Percentiles rank a stretch among this genome's conserved stretches.
These are phyloP conservation scores for Heterobasidion occidentale DNA, from an alignment of 1,284 basidiomycete species.

Conservation along the genomic window DNA sequence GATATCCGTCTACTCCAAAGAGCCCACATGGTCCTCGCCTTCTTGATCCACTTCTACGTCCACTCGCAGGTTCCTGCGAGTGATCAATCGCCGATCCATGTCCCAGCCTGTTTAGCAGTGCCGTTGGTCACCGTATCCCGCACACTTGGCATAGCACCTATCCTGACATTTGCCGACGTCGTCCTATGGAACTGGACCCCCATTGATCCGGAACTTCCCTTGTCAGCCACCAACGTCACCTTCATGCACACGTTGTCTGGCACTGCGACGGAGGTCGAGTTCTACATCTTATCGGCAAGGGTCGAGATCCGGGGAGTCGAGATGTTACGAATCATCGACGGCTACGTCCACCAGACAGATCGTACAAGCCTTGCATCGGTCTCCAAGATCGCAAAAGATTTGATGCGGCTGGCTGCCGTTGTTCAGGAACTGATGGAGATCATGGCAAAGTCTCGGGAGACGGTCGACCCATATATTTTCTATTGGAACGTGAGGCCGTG, in stretches of 20 bases:
- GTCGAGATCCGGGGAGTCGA: slow-evolving; percentile 86
- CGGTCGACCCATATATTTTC: slow-evolving; percentile 83
- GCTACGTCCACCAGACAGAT: slow-evolving; percentile 69
- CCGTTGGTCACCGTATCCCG: slow-evolving; percentile 76
- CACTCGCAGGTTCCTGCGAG: slow-evolving; percentile 61
- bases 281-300: slow-evolving; percentile 81
- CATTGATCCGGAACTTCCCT: slow-evolving; percentile 42
- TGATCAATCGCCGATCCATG: slow-evolving; percentile 32
- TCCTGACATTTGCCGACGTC: slow-evolving; percentile 93
- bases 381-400: slow-evolving; percentile 65
- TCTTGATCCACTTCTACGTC: slow-evolving; percentile 84
- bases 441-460: slow-evolving; percentile 62
- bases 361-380: slow-evolving; percentile 62
- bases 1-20: slow-evolving; percentile 65
- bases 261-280: slow-evolving; percentile 79
- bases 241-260: slow-evolving; percentile 78
- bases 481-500: slow-evolving; percentile 91
- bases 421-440: slow-evolving; percentile 70
- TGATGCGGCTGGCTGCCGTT: slow-evolving; percentile 61
- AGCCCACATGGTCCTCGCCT: slow-evolving; percentile 85
- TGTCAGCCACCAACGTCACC: slow-evolving; percentile 55
- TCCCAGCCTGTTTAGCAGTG: slow-evolving; percentile 76
- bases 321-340: slow-evolving; percentile 83
- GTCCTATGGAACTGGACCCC: slow-evolving; percentile 92
- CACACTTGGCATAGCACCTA: slow-evolving; percentile 79